Percentiles rank a stretch among this genome's conserved stretches.
Evolutionary conservation across 495 filamentous ascomycete genomes (phyloP).

Genomic region (Delitschia confertaspora): DNA sequence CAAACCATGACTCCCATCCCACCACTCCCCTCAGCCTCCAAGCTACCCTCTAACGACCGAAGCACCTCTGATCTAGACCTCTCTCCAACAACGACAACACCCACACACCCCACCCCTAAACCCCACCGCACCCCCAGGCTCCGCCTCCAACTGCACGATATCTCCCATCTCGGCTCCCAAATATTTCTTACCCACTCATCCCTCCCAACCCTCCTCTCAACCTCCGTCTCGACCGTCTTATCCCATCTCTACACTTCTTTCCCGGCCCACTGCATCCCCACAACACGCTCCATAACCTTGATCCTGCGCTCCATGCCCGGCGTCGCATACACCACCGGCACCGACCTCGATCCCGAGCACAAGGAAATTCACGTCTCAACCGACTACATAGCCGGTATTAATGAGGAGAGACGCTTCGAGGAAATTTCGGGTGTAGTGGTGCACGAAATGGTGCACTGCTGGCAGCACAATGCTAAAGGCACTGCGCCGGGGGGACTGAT

Average conservation of each 20-base stretch:
- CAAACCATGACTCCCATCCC: constrained; percentile 22
- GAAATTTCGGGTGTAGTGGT: constrained; percentile 79
- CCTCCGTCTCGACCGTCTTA: constrained; percentile 53
- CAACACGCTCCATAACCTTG: constrained; percentile 76
- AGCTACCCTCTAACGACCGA: neutral
- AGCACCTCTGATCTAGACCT: neutral
- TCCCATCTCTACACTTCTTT: constrained; percentile 48
- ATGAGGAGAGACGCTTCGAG: constrained; percentile 33
- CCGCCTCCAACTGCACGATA: constrained; percentile 60
- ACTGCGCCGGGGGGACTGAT: constrained; percentile 69
- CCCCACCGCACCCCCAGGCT: constrained; percentile 48
- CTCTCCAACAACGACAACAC: constrained; percentile 1
- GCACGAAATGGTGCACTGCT: constrained; percentile 95
- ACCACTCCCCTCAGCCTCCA: neutral
- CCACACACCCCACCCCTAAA: constrained; percentile 45
- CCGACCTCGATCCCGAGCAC: constrained; percentile 74
- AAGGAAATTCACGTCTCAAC: constrained; percentile 91
- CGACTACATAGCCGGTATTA: constrained; percentile 52
- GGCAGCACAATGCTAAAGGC: constrained; percentile 64
- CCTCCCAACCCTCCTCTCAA: constrained; percentile 51
- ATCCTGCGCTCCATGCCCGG: constrained; percentile 69
- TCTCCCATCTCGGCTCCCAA: constrained; percentile 52
- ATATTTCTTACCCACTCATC: constrained; percentile 59
- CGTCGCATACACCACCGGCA: constrained; percentile 82
- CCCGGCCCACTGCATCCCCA: constrained; percentile 38